These are phyloP conservation scores for Rubroboletus pulcherrimus DNA, from an alignment of 768 basidiomycete species.

Conservation along the genomic window DNA sequence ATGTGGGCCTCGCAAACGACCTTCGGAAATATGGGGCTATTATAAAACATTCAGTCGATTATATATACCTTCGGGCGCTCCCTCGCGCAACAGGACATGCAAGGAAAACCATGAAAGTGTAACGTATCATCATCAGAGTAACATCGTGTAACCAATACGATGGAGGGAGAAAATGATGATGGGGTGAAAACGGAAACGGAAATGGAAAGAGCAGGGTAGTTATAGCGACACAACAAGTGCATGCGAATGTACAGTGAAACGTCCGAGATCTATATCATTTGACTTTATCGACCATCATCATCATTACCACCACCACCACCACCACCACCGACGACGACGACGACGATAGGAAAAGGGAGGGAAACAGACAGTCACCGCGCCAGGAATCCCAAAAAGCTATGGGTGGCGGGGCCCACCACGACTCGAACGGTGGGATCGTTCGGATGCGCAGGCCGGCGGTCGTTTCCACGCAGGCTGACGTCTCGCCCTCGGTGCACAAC, in stretches of 20 bases:
- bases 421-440: background rate
- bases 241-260: background rate
- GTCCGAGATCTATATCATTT: background rate
- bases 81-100: background rate
- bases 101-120: background rate
- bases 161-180: background rate
- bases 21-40: background rate
- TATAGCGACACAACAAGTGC: background rate
- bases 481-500: conserved; percentile 21
- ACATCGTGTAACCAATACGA: background rate
- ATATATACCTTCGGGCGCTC: background rate
- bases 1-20: background rate
- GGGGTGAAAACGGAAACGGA: background rate
- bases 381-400: conserved; percentile 10
- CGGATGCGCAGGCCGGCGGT: conserved; percentile 12
- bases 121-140: background rate
- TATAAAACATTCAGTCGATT: background rate
- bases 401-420: background rate
- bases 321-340: background rate
- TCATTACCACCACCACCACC: background rate
- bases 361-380: background rate
- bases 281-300: background rate
- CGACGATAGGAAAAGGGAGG: background rate
- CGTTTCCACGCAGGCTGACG: conserved; percentile 21
- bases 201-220: background rate